phyloP scores from a whole-genome alignment of 495 filamentous ascomycete species.

The Xanthoparmelia taractica region DNA sequence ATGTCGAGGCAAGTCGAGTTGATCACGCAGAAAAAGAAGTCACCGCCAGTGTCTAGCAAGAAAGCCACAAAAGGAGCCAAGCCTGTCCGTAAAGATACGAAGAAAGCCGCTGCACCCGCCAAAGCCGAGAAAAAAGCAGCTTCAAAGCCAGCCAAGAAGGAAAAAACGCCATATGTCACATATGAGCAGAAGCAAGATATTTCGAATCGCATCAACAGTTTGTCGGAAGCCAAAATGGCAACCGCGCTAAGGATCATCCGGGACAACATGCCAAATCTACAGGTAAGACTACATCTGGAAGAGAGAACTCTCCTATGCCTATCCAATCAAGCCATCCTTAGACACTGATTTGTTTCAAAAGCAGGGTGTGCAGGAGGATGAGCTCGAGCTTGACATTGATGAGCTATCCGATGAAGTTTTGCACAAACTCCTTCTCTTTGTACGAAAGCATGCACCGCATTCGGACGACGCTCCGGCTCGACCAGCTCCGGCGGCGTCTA shows the following conservation, averaged over 20 bases:
- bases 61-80: constrained; percentile 48
- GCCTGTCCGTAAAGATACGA: constrained; percentile 44
- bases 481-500: constrained; percentile 35
- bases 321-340: constrained; percentile 12
- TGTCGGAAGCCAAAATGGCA: constrained; percentile 65
- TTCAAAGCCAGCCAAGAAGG: constrained; percentile 37
- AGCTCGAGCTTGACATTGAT: constrained; percentile 89
- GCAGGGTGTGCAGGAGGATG: constrained; percentile 66
- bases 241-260: constrained; percentile 86
- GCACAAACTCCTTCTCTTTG: constrained; percentile 65
- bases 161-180: constrained; percentile 50
- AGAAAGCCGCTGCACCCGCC: constrained; percentile 43
- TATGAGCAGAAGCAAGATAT: constrained; percentile 80
- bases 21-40: constrained; percentile 56
- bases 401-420: constrained; percentile 67
- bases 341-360: constrained; percentile 36
- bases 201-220: constrained; percentile 65
- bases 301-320: background rate
- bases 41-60: constrained; percentile 51
- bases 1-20: constrained; percentile 50
- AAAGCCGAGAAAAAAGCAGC: constrained; percentile 48
- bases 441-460: constrained; percentile 57
- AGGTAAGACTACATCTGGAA: constrained; percentile 37
- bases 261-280: constrained; percentile 70
- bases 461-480: constrained; percentile 38